Evolutionary conservation across 2,329 filamentous ascomycete genomes (phyloP).

Genomic region (Aspergillus fijiensis): DNA sequence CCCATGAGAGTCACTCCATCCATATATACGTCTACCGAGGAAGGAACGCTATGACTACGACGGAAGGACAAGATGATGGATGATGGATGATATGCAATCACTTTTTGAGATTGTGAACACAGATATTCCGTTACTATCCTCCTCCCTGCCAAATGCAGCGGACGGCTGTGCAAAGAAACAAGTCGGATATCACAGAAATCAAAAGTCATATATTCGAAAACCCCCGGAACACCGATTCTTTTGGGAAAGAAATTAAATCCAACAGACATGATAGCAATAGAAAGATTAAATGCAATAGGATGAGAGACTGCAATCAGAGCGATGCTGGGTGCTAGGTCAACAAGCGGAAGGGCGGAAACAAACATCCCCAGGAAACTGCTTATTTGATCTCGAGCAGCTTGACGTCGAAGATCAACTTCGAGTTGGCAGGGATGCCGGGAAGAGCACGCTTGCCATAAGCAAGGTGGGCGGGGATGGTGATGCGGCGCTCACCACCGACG

Average conservation of each 20-base stretch:
- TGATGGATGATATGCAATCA: not conserved
- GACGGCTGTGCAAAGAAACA: constrained; percentile 32
- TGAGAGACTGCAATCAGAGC: not conserved
- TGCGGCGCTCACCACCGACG: constrained; percentile 86
- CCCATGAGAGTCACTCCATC: not conserved
- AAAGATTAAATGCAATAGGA: constrained; percentile 7
- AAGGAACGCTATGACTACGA: not conserved
- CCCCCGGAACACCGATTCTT: constrained; percentile 26
- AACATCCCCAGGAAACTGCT: constrained; percentile 25
- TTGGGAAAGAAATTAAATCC: constrained; percentile 9
- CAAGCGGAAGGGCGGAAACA: too few relatives aligned
- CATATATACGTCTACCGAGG: not conserved
- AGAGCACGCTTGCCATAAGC: constrained; percentile 84
- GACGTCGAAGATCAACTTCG: constrained; percentile 86
- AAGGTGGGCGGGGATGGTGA: constrained; percentile 81
- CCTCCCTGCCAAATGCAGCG: constrained; percentile 31
- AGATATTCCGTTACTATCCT: constrained; percentile 31
- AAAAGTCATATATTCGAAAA: constrained; percentile 19
- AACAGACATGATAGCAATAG: constrained; percentile 11
- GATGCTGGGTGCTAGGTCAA: too few relatives aligned
- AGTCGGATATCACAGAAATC: constrained; percentile 39
- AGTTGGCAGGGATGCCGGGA: constrained; percentile 87
- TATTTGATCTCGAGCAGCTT: constrained; percentile 84
- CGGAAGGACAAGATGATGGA: not conserved
- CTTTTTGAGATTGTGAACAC: constrained; percentile 10